These are phyloP conservation scores for Tylopilus sp. DNA, from an alignment of 1,284 basidiomycete species.

Conservation along the genomic window DNA sequence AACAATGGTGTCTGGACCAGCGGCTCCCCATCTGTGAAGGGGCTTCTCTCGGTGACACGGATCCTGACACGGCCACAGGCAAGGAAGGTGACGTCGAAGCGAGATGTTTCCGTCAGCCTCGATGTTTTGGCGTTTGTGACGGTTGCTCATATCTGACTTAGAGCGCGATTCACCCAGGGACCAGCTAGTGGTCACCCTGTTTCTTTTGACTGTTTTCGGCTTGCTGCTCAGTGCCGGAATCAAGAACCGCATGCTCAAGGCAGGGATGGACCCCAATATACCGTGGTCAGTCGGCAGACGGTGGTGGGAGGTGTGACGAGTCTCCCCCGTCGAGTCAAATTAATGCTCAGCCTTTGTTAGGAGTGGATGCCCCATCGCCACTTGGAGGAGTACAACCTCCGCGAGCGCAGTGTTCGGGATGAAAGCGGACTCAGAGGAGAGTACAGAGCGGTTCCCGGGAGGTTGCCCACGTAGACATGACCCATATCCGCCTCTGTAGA, in stretches of 20 bases:
- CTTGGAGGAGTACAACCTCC: constrained; percentile 47
- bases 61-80: constrained; percentile 92
- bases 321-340: constrained; percentile 18
- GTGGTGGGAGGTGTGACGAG: constrained; percentile 73
- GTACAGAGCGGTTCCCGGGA: constrained; percentile 40
- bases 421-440: constrained; percentile 38
- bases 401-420: constrained; percentile 37
- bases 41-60: constrained; percentile 79
- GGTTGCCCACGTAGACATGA: constrained; percentile 26
- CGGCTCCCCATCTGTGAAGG: constrained; percentile 84
- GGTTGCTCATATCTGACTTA: constrained; percentile 33
- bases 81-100: constrained; percentile 96
- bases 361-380: constrained; percentile 57
- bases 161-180: constrained; percentile 87
- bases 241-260: constrained; percentile 74
- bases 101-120: constrained; percentile 85
- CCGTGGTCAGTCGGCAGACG: constrained; percentile 55
- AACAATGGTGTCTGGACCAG: constrained; percentile 93
- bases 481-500: not conserved
- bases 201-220: constrained; percentile 81
- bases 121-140: constrained; percentile 30
- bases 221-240: constrained; percentile 81
- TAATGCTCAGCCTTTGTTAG: constrained; percentile 36
- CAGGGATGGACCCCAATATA: constrained; percentile 61
- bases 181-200: constrained; percentile 86